Evolutionary conservation across 768 basidiomycete species (phyloP).

Genomic region (Cytidiella melzeri): DNA sequence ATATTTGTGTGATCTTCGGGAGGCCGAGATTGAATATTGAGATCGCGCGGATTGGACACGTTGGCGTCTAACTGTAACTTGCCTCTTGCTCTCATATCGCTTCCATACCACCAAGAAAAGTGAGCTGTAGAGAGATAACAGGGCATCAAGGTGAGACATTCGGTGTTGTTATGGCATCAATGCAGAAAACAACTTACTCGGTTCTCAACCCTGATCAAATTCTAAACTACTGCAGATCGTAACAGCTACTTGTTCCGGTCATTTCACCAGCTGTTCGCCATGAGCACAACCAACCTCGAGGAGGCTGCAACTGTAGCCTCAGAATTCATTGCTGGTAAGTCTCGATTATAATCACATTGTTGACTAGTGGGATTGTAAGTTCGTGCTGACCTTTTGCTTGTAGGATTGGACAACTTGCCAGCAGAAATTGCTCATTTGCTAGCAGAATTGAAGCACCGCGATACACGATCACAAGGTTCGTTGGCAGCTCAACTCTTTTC

Average conservation of each 20-base stretch:
- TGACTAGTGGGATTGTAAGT: background rate
- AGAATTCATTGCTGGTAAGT: conserved; percentile 44
- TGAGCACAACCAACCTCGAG: conserved; percentile 33
- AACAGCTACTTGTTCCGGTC: too few relatives aligned
- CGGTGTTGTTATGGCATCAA: too few relatives aligned
- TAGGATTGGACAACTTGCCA: conserved; percentile 46
- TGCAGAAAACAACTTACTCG: too few relatives aligned
- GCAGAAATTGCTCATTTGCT: conserved; percentile 42
- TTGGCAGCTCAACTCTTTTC: background rate
- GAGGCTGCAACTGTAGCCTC: conserved; percentile 44
- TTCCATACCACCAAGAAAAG: too few relatives aligned
- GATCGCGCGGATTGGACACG: too few relatives aligned
- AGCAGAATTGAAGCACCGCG: conserved; percentile 42
- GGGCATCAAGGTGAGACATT: too few relatives aligned
- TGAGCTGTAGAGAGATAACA: too few relatives aligned
- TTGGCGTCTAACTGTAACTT: background rate
- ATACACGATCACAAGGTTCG: conserved; percentile 36
- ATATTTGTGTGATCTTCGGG: too few relatives aligned
- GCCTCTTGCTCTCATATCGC: background rate
- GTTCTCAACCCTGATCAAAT: too few relatives aligned
- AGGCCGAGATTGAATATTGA: too few relatives aligned
- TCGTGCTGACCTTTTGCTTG: background rate
- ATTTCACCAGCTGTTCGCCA: too few relatives aligned
- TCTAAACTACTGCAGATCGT: too few relatives aligned
- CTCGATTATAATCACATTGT: background rate